Evolutionary conservation across 2,329 filamentous ascomycete species (phyloP).

Genomic region (Diatrype stigma): DNA sequence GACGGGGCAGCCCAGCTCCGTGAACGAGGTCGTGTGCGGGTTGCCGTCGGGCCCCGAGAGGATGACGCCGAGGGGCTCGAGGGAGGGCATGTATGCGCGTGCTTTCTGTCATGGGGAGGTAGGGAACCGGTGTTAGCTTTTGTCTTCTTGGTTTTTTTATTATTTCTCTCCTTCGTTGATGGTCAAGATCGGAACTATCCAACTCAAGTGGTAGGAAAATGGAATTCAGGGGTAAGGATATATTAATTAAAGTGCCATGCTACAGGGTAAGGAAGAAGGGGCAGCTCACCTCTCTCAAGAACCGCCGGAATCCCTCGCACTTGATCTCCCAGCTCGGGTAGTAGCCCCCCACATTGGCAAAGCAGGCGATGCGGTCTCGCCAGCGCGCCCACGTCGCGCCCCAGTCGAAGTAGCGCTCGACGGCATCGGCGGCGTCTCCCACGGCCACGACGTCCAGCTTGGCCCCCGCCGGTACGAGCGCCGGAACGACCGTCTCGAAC

Average conservation of each 20-base stretch:
- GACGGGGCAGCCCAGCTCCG: conserved; percentile 57
- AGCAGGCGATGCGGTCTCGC: conserved; percentile 39
- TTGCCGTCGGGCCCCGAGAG: conserved; percentile 51
- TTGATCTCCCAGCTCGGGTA: conserved; percentile 35
- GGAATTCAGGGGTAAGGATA: too few species aligned
- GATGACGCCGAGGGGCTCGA: conserved; percentile 46
- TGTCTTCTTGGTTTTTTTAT: too few species aligned
- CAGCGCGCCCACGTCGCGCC: conserved; percentile 47
- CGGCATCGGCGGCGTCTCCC: conserved; percentile 58
- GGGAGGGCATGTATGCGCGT: conserved; percentile 57
- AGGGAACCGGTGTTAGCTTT: not conserved
- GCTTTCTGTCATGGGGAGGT: conserved; percentile 42
- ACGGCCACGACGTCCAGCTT: conserved; percentile 68
- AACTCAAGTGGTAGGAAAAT: too few species aligned
- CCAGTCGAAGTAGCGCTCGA: conserved; percentile 55
- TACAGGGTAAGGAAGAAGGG: not conserved
- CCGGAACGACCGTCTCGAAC: conserved; percentile 58
- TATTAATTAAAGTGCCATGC: too few species aligned
- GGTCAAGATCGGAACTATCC: too few species aligned
- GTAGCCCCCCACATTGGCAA: conserved; percentile 48
- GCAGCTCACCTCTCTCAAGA: conserved; percentile 47
- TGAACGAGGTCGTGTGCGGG: conserved; percentile 32
- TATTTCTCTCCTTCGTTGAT: too few species aligned
- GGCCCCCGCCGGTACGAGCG: conserved; percentile 43
- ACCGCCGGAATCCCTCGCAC: conserved; percentile 42